Evolutionary conservation across 805 yeast species (phyloP).

Genomic region (Sugiyamaella lignohabitans): DNA sequence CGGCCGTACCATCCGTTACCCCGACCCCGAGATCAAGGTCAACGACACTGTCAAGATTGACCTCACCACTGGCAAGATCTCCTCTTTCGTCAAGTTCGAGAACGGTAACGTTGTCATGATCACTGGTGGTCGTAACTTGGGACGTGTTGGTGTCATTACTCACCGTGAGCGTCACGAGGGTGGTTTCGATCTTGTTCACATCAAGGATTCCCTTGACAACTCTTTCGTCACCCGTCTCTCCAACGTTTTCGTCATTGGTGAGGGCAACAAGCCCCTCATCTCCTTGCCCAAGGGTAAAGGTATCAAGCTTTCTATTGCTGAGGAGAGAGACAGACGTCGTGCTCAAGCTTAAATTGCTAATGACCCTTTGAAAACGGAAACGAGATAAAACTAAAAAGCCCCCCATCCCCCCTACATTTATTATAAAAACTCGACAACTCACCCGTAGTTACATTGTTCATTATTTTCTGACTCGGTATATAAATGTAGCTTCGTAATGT

Average conservation of each 20-base stretch:
- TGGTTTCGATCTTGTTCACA: slow-evolving; percentile 95
- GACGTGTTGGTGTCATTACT: slow-evolving; percentile 91
- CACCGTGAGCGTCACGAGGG: slow-evolving; percentile 98
- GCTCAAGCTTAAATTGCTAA: slow-evolving; percentile 36
- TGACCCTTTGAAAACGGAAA: background rate
- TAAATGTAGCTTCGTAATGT: slow-evolving; percentile 8
- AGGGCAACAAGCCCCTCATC: slow-evolving; percentile 89
- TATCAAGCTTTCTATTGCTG: slow-evolving; percentile 90
- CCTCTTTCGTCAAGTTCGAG: slow-evolving; percentile 84
- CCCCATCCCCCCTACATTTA: background rate
- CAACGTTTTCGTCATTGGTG: slow-evolving; percentile 93
- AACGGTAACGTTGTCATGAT: slow-evolving; percentile 88
- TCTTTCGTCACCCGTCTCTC: slow-evolving; percentile 89
- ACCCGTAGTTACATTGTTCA: background rate
- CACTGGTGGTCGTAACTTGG: slow-evolving; percentile 98
- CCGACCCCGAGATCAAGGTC: slow-evolving; percentile 94
- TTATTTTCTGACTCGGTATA: background rate
- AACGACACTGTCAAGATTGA: slow-evolving; percentile 98
- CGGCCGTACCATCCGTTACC: slow-evolving; percentile 99
- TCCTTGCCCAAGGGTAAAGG: slow-evolving; percentile 99
- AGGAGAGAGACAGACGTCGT: slow-evolving; percentile 98
- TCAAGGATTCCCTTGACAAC: slow-evolving; percentile 92
- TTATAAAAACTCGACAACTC: no score
- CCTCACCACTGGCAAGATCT: slow-evolving; percentile 91
- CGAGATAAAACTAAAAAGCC: background rate